A percentile compares a stretch with the other conserved stretches of the same genome.
phyloP scores from a whole-genome alignment of 1,284 basidiomycete genomes.

The Marasmius sp. region DNA sequence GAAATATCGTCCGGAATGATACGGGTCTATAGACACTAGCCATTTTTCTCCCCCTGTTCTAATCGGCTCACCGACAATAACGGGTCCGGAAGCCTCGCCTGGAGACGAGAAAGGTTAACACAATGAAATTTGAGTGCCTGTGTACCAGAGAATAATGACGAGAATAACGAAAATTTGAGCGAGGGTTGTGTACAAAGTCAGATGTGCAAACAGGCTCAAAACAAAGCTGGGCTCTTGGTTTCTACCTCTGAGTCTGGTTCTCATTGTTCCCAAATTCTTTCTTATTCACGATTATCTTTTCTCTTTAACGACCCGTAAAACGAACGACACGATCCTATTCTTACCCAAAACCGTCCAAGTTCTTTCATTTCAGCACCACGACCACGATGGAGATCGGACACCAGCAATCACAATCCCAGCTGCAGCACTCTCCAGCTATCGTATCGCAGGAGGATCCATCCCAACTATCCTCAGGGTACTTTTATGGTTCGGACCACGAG shows the following conservation, averaged over 20 bases:
- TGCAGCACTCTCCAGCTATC: slow-evolving; percentile 5
- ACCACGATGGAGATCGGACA: slow-evolving; percentile 30
- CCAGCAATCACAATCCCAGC: slow-evolving; percentile 20
- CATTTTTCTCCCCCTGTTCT: too few species aligned
- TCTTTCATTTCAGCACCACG: slow-evolving; percentile 21
- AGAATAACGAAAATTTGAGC: neutral
- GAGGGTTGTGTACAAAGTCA: neutral
- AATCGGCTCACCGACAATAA: too few species aligned
- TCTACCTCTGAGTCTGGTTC: neutral
- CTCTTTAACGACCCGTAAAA: slow-evolving; percentile 19
- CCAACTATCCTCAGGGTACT: slow-evolving; percentile 15
- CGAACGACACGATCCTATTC: slow-evolving; percentile 10
- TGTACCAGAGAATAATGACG: neutral
- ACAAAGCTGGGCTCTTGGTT: neutral
- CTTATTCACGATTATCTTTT: slow-evolving; percentile 25
- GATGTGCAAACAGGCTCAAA: neutral
- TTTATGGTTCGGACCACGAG: slow-evolving; percentile 40
- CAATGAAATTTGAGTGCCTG: neutral
- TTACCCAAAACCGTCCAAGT: slow-evolving; percentile 32
- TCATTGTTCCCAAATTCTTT: slow-evolving; percentile 16
- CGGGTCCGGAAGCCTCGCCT: too few species aligned
- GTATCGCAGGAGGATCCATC: slow-evolving; percentile 14
- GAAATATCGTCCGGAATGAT: neutral
- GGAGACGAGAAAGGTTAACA: too few species aligned
- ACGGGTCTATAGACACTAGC: too few species aligned